Evolutionary conservation across 148 eudicot genomes (phyloP).

Genomic region (Tetragonia tetragonoides): DNA sequence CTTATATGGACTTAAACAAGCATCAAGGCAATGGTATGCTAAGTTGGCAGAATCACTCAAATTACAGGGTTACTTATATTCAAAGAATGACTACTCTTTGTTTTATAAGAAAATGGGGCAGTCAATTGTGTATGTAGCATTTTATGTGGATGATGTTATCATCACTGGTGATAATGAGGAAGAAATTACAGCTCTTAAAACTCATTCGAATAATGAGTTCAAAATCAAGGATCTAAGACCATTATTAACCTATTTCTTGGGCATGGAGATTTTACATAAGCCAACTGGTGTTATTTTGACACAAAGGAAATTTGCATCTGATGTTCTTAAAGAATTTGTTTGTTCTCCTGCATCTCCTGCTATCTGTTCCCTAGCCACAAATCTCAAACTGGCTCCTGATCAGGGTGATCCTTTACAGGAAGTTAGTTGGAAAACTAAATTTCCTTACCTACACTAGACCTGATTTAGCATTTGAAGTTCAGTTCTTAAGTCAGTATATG

Average conservation of each 20-base stretch:
- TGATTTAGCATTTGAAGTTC: background rate
- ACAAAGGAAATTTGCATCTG: background rate
- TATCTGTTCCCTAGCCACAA: background rate
- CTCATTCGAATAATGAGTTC: background rate
- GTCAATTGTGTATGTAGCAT: background rate
- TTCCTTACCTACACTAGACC: background rate
- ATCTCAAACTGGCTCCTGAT: background rate
- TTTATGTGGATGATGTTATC: background rate
- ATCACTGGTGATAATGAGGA: background rate
- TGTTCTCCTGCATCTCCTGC: background rate
- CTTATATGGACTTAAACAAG: background rate
- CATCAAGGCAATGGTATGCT: background rate
- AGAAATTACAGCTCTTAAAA: background rate
- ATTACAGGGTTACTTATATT: background rate
- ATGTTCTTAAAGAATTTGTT: background rate
- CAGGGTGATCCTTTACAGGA: background rate
- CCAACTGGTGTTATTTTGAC: background rate
- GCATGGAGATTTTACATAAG: background rate
- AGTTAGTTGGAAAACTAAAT: background rate
- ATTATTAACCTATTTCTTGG: background rate
- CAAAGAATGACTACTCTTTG: background rate
- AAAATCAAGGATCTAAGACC: background rate
- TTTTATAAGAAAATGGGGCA: background rate
- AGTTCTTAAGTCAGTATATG: background rate
- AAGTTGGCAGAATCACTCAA: background rate